Evolutionary conservation across 257 asterid species (phyloP).

Genomic region (Solanum okadae): DNA sequence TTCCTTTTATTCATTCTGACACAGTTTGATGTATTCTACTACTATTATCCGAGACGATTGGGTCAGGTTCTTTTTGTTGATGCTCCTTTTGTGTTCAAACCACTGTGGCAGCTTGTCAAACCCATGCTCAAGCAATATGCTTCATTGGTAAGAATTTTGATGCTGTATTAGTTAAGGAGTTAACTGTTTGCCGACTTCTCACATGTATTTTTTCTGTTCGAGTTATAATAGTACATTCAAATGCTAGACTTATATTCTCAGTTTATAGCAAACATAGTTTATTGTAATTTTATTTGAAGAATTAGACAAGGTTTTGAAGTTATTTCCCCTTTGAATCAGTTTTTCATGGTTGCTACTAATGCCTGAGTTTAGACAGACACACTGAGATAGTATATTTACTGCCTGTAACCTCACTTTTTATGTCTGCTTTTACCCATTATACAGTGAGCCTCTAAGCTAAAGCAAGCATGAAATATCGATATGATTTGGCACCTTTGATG

Average conservation of each 20-base stretch:
- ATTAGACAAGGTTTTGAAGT: neutral
- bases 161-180: neutral
- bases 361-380: neutral
- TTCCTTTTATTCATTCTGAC: slow-evolving; percentile 4
- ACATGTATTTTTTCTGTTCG: neutral
- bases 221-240: neutral
- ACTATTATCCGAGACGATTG: slow-evolving; percentile 75
- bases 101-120: slow-evolving; percentile 79
- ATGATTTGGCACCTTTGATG: neutral
- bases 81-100: slow-evolving; percentile 86
- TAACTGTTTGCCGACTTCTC: neutral
- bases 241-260: neutral
- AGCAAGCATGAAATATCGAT: neutral
- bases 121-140: slow-evolving; percentile 78
- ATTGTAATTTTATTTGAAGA: neutral
- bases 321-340: neutral
- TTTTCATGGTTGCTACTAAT: neutral
- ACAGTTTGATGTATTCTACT: slow-evolving; percentile 83
- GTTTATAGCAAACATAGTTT: neutral
- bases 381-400: neutral
- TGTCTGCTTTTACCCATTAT: neutral
- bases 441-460: neutral
- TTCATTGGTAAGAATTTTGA: slow-evolving; percentile 53
- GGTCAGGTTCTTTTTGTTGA: slow-evolving; percentile 78
- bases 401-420: neutral